Evolutionary conservation across 2,329 filamentous ascomycete genomes (phyloP).

Genomic region (Dactylellina drechsleri): DNA sequence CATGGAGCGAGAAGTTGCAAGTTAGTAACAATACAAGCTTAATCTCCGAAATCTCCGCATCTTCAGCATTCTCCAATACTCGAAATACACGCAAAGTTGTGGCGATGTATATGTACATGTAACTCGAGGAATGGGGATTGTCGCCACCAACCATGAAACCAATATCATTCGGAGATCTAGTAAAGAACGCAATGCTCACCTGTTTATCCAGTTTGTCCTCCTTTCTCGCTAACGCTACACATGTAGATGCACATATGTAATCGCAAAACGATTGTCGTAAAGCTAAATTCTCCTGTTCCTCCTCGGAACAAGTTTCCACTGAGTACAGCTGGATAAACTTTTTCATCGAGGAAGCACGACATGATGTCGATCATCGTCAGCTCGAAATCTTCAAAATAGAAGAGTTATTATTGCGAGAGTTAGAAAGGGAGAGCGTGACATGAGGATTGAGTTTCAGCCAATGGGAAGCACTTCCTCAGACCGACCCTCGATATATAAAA

Average conservation of each 20-base stretch:
- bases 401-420: background rate
- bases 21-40: too few species aligned
- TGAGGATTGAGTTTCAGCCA: conserved; percentile 58
- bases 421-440: conserved; percentile 1
- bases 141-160: too few species aligned
- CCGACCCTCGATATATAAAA: background rate
- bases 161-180: too few species aligned
- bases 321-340: conserved; percentile 53
- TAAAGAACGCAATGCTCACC: conserved; percentile 58
- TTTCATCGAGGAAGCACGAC: conserved; percentile 72
- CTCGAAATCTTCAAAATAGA: conserved; percentile 61
- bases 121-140: too few species aligned
- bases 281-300: conserved; percentile 42
- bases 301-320: conserved; percentile 41
- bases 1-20: background rate
- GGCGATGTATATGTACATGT: too few species aligned
- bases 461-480: conserved; percentile 42
- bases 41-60: too few species aligned
- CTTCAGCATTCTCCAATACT: too few species aligned
- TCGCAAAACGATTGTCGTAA: conserved; percentile 51
- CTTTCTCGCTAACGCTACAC: conserved; percentile 65
- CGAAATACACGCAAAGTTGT: too few species aligned
- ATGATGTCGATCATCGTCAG: conserved; percentile 69
- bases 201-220: conserved; percentile 62
- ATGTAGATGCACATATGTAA: conserved; percentile 61